Evolutionary conservation across 2,329 filamentous ascomycete genomes (phyloP).

Genomic region (Apiospora pterosperma): DNA sequence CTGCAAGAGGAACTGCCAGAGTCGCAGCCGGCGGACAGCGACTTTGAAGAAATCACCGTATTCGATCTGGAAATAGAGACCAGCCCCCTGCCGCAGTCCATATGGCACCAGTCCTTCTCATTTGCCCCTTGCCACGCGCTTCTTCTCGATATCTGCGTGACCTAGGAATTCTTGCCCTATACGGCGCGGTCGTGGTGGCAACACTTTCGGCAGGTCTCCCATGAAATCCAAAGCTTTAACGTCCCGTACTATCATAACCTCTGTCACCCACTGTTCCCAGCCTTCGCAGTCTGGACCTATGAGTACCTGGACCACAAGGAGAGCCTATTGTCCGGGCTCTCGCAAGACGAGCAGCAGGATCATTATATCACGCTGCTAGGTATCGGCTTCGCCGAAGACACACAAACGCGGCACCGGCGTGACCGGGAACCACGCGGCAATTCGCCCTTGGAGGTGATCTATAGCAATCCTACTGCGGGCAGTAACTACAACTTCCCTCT

Average conservation of each 20-base stretch:
- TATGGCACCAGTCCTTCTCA: background rate
- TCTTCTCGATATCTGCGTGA: background rate
- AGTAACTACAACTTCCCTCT: background rate
- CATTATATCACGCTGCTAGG: background rate
- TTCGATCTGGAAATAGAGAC: background rate
- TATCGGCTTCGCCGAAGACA: background rate
- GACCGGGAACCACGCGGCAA: background rate
- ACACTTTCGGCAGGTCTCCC: background rate
- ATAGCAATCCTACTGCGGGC: background rate
- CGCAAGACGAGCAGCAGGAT: background rate
- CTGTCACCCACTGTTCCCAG: conserved; percentile 8
- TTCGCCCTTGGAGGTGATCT: background rate
- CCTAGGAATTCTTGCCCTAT: background rate
- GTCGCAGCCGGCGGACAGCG: background rate
- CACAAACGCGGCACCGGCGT: background rate
- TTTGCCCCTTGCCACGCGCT: background rate
- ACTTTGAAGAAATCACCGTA: background rate
- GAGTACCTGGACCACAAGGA: background rate
- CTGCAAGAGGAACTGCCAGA: background rate
- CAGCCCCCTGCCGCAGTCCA: background rate
- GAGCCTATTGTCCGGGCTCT: background rate
- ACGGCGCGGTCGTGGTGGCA: background rate
- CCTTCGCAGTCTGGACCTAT: background rate
- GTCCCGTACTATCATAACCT: conserved; percentile 8
- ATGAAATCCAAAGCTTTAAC: background rate